These are phyloP conservation scores for Starmerella scarabaei DNA, from an alignment of 805 yeast genomes.

Conservation along the genomic window DNA sequence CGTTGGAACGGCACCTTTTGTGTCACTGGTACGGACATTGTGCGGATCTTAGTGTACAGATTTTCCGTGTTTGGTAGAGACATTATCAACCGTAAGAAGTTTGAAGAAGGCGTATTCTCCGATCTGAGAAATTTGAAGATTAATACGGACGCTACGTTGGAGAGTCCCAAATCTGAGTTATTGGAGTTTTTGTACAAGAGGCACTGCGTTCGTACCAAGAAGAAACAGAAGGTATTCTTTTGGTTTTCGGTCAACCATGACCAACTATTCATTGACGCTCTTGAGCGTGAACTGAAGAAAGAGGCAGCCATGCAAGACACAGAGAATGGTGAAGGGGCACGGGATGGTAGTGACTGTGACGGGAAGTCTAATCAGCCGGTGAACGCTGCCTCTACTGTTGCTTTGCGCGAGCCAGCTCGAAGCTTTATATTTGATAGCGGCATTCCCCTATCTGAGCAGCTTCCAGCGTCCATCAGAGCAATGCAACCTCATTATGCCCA, in stretches of 20 bases:
- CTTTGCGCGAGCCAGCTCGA: conserved; percentile 62
- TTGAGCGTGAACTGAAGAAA: conserved; percentile 62
- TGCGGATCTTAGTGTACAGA: conserved; percentile 77
- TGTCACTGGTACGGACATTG: conserved; percentile 92
- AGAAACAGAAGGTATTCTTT: conserved; percentile 89
- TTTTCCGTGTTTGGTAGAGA: conserved; percentile 81
- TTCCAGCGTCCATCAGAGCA: conserved; percentile 3
- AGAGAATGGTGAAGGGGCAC: background rate
- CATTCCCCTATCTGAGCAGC: conserved; percentile 27
- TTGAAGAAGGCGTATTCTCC: conserved; percentile 91
- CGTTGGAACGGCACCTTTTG: conserved; percentile 80
- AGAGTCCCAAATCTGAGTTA: conserved; percentile 76
- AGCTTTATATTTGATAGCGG: conserved; percentile 49
- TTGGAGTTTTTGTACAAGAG: conserved; percentile 72
- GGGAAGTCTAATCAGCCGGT: background rate
- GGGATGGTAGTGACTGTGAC: background rate
- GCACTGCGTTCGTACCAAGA: conserved; percentile 81
- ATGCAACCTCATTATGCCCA: background rate
- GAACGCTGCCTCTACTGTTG: conserved; percentile 41
- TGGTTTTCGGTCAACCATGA: conserved; percentile 98
- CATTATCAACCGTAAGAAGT: conserved; percentile 75
- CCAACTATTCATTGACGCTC: conserved; percentile 76
- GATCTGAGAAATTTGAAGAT: conserved; percentile 70
- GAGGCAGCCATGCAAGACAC: conserved; percentile 1
- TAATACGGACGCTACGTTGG: conserved; percentile 76